Conservation (phyloP, 192 early-diverging fungal genomes). For the Allomyces macrogynus region DNA sequence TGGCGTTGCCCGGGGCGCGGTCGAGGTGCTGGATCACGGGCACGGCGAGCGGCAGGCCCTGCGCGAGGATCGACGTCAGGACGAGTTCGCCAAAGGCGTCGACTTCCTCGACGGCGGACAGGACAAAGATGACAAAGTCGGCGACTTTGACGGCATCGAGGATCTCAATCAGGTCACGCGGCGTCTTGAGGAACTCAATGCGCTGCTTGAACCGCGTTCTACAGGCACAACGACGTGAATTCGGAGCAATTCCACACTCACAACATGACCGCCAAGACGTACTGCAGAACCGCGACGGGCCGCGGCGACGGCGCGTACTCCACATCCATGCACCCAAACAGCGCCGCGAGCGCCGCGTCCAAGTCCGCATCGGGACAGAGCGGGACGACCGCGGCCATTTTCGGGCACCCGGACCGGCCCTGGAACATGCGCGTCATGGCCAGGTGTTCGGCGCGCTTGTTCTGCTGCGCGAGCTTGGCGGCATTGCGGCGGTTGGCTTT, state of each 20-base stretch:
- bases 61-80: constrained; percentile 64
- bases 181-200: constrained; percentile 55
- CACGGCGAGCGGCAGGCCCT: constrained; percentile 62
- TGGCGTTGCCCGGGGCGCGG: constrained; percentile 28
- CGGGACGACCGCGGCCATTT: constrained; percentile 73
- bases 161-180: constrained; percentile 62
- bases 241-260: no score
- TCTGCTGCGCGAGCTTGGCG: constrained; percentile 54
- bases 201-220: constrained; percentile 66
- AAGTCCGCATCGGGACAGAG: constrained; percentile 60
- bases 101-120: constrained; percentile 80
- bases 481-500: constrained; percentile 66
- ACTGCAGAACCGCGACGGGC: not conserved
- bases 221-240: no score
- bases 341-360: constrained; percentile 14
- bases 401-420: constrained; percentile 63
- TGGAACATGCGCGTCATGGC: constrained; percentile 58
- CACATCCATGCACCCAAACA: constrained; percentile 29
- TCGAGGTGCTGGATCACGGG: constrained; percentile 55
- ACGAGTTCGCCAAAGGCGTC: constrained; percentile 77
- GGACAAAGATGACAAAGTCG: constrained; percentile 68
- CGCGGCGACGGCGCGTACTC: constrained; percentile 11
- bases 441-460: constrained; percentile 53
- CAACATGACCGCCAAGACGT: no score
- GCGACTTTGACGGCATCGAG: constrained; percentile 78